These are phyloP conservation scores for Podaxis sp. DNA, from an alignment of 768 basidiomycete species.

Conservation along the genomic window DNA sequence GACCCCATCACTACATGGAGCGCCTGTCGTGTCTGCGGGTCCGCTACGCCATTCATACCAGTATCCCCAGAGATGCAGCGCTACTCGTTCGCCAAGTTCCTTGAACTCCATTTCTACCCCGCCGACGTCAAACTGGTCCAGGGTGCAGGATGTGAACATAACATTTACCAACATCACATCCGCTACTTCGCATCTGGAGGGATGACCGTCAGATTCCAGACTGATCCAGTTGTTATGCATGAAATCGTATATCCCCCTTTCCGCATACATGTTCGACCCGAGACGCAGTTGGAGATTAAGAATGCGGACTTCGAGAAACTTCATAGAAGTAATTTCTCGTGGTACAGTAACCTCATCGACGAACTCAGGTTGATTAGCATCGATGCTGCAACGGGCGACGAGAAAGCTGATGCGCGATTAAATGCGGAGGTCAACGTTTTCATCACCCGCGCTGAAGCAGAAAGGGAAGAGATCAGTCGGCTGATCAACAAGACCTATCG, in stretches of 20 bases:
- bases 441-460: constrained; percentile 71
- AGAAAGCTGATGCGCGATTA: constrained; percentile 64
- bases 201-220: constrained; percentile 86
- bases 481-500: constrained; percentile 80
- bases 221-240: constrained; percentile 78
- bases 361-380: constrained; percentile 76
- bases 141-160: constrained; percentile 90
- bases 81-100: constrained; percentile 94
- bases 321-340: constrained; percentile 65
- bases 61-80: constrained; percentile 90
- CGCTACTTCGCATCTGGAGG: constrained; percentile 86
- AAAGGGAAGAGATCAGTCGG: constrained; percentile 68
- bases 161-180: constrained; percentile 90
- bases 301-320: constrained; percentile 86
- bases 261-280: constrained; percentile 80
- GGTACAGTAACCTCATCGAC: constrained; percentile 76
- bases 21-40: constrained; percentile 76
- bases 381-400: constrained; percentile 78
- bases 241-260: constrained; percentile 91
- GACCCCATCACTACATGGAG: constrained; percentile 92
- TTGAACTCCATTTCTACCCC: constrained; percentile 96
- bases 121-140: constrained; percentile 81
- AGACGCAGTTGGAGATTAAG: constrained; percentile 86
- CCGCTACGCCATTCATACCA: constrained; percentile 83
- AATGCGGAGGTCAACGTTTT: constrained; percentile 63